Base-by-base conservation (phyloP, 192 early-diverging fungal species). In the Podila minutissima region DNA sequence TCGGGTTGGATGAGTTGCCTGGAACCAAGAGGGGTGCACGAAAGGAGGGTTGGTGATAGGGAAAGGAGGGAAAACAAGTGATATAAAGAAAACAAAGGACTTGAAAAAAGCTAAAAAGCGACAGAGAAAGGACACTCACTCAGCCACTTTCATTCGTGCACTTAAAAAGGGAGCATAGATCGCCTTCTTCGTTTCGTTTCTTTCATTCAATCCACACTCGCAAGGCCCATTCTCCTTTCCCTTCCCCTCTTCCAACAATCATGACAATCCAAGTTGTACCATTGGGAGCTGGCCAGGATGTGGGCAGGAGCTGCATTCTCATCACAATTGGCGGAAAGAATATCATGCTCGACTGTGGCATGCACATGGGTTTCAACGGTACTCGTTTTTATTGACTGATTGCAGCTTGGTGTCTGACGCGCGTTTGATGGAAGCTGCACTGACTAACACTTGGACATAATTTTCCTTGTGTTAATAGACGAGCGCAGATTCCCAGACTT, bases 401-500 rank as follows among this genome's bases (percentile, higher is more conserved):
- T 59, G 20, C 8, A n/a, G 10, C 64, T 22, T 24, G n/a, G n/a
- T 31, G n/a, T 19, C 19, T 0, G 19, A 13, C 24, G 37, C 37
- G 48, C 20, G 19, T 41, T 28, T 41, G 8, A 11, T 46, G 12
- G 41, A 8, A 2, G 22, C 38, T 24, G 55, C 9, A 35, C 3
- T 46, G 10, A 4, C 28, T 17, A 31, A 41, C 5, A 61, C 24
- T 31, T 31, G 50, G 24, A 1, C 22, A 29, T 35, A 12, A 28
- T 57, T 7, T 37, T 49, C 28, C 32, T 19, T 35, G 20, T 24
- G 15, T 4, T 7, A 3, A 57, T 58, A 81, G 77, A 98, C 76
- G 91, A 93, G 66, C 89, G 98, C 59, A 87, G 95, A 53, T 99
- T 96, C 70, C 98, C 97, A 2, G 96, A 99, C 82, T 99, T 99